Base-by-base conservation (phyloP, 768 basidiomycete species). In the Russula abietina region DNA sequence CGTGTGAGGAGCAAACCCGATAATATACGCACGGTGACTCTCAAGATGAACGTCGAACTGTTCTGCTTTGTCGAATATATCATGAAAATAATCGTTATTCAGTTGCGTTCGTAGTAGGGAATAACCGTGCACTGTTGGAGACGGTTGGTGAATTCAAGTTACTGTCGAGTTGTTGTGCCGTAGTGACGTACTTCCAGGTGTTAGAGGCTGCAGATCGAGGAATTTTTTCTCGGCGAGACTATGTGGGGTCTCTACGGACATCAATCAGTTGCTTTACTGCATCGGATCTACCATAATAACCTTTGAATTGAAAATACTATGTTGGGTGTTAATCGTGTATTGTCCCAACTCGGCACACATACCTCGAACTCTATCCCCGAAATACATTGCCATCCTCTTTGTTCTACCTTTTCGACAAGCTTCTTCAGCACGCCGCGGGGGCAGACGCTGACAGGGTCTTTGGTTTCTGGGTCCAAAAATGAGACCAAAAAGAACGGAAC, bases 301-400 rank as follows among this genome's bases (percentile, higher is more conserved):
- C 91, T 83, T 90, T 87, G 74, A 93, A 93, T 75, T 93, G 91
- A 72, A 92, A 93, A 70, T 91, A 93, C 90, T 93, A 61, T 4
- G 57, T 28, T 46, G 46, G 28, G 24, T 3, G n/a, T 64, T 39
- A 59, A 41, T 28, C 6, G 24, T 28, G 32, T 28, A 32, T 17
- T 24, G 12, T 24, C 5, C 17, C 22, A 39, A 16, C 24, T 16
- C n/a, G 24, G 26, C 12, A 26, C 50, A 46, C 60, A 41, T 70
- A 89, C 93, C 81, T 99, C 97, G 68, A 91, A 98, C 75, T 99
- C 96, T 9, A 90, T 83, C 10, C 93, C 95, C n/a, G 91, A 86
- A 69, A 85, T 80, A 70, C 92, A 90, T 33, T 83, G 76, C 66
- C 82, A 81, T 1, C 82, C 84, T 3, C 73, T 62, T 33, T 75